phyloP scores from a whole-genome alignment of 352 stramenopile species.

The Aphanomyces stellatus region DNA sequence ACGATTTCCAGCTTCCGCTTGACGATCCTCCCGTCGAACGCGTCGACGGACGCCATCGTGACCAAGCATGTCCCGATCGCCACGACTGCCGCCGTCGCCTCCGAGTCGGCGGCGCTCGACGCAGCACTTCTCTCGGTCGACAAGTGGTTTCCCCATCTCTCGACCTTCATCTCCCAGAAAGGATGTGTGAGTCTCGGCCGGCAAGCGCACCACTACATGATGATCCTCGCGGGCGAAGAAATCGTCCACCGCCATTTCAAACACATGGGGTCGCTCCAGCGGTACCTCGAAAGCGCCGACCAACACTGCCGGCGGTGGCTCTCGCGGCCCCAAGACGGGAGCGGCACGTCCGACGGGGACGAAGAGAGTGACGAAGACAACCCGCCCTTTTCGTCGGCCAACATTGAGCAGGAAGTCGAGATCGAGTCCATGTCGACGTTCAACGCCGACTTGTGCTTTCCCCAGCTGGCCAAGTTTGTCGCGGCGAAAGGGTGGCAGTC shows the following conservation, averaged over 20 bases:
- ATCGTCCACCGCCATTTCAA: slow-evolving; percentile 19
- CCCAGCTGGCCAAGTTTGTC: slow-evolving; percentile 11
- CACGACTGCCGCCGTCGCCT: neutral
- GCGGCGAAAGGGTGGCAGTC: slow-evolving; percentile 17
- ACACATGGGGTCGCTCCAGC: slow-evolving; percentile 18
- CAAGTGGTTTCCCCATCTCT: slow-evolving; percentile 16
- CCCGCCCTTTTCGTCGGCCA: neutral
- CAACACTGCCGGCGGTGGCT: slow-evolving; percentile 17
- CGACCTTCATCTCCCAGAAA: slow-evolving; percentile 7
- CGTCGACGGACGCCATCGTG: neutral
- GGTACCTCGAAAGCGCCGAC: slow-evolving; percentile 16
- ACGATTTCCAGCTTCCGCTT: neutral
- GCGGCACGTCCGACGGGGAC: slow-evolving; percentile 1
- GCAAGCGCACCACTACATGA: slow-evolving; percentile 18
- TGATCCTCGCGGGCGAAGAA: slow-evolving; percentile 7
- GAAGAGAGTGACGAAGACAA: neutral
- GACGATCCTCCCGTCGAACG: neutral
- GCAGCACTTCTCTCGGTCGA: slow-evolving; percentile 10
- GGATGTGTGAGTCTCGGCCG: slow-evolving; percentile 13
- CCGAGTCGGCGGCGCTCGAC: neutral
- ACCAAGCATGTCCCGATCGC: neutral
- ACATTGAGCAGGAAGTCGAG: slow-evolving; percentile 1
- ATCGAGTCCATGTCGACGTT: neutral
- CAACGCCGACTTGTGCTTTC: slow-evolving; percentile 16
- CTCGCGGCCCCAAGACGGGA: neutral